phyloP scores from a whole-genome alignment of 306 rosid genomes.

The Prunus davidiana region DNA sequence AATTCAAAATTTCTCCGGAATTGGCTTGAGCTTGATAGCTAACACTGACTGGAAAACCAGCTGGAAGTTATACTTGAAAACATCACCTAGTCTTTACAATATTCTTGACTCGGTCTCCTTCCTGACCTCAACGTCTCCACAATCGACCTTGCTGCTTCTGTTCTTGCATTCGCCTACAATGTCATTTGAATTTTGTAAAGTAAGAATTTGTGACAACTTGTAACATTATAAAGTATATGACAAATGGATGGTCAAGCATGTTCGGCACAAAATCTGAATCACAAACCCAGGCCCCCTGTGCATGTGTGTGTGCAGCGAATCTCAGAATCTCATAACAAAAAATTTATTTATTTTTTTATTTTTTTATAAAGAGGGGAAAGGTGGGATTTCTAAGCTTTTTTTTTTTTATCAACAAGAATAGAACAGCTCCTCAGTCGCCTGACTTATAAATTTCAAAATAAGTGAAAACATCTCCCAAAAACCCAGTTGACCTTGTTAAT shows the following conservation, averaged over 20 bases:
- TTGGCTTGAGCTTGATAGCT: not conserved
- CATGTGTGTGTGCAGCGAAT: not conserved
- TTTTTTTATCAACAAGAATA: not conserved
- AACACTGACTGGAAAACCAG: not conserved
- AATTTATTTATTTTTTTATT: too few relatives aligned
- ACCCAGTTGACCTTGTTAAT: not conserved
- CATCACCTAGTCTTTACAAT: conserved; percentile 23
- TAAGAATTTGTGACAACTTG: not conserved
- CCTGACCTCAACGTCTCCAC: conserved; percentile 53
- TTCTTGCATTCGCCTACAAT: conserved; percentile 67
- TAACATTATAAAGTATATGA: not conserved
- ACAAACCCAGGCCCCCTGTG: not conserved
- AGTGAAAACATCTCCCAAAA: not conserved
- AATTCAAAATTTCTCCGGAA: conserved; percentile 12
- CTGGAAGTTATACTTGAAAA: not conserved
- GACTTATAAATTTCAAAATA: not conserved
- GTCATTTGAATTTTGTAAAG: not conserved
- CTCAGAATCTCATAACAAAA: not conserved
- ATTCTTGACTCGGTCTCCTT: not conserved
- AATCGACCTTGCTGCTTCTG: conserved; percentile 66
- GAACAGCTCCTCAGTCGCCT: not conserved
- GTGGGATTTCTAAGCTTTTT: not conserved
- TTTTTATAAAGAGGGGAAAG: not conserved
- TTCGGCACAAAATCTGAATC: not conserved
- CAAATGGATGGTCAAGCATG: not conserved